Evolutionary conservation across 306 rosid species (phyloP).

Genomic region (Pyrus communis): DNA sequence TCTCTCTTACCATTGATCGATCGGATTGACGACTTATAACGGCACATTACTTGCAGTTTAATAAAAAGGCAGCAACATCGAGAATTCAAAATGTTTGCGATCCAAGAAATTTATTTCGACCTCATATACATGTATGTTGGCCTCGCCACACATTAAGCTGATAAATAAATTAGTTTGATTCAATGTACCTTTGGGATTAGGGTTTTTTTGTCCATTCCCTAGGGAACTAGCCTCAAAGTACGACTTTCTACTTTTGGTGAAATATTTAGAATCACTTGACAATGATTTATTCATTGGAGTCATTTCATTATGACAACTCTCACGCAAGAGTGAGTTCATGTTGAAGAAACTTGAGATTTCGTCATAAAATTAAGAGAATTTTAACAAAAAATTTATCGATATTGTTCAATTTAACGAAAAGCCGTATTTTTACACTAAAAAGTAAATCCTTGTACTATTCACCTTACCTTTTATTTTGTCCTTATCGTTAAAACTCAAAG

Average conservation of each 20-base stretch:
- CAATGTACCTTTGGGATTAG: not conserved
- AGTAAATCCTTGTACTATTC: no score
- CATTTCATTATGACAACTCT: no score
- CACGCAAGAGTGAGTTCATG: no score
- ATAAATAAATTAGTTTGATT: not conserved
- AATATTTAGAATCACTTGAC: not conserved
- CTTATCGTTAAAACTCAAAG: no score
- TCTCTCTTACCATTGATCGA: not conserved
- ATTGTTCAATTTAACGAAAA: no score
- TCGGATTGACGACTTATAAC: conserved; percentile 8
- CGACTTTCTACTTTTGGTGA: no score
- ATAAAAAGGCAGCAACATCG: not conserved
- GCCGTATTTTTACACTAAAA: no score
- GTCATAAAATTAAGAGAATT: no score
- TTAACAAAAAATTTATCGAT: rapidly evolving
- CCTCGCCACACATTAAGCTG: not conserved
- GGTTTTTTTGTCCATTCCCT: not conserved
- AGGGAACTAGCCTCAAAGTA: not conserved
- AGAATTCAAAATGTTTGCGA: not conserved
- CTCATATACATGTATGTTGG: not conserved
- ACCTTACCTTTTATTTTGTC: no score
- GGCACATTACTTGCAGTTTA: not conserved
- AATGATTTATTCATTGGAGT: no score
- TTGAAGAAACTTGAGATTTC: no score
- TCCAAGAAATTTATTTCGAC: conserved; percentile 1